These are phyloP conservation scores for Thielaviopsis ethacetica DNA, from an alignment of 2,329 filamentous ascomycete genomes.

Conservation along the genomic window DNA sequence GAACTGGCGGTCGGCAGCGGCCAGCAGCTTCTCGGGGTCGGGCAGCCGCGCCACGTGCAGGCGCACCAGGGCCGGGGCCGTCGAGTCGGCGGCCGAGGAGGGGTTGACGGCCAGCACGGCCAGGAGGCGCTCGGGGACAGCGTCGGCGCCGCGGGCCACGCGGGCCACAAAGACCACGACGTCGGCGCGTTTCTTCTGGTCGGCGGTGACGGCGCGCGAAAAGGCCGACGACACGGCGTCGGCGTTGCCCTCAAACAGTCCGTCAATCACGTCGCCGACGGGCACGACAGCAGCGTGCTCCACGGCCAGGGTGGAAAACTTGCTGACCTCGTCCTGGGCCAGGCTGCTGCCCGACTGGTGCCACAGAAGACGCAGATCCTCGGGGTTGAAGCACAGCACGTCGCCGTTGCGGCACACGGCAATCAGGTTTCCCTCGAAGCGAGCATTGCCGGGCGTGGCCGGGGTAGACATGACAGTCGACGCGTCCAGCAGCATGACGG, in stretches of 20 bases:
- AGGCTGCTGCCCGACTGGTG: slow-evolving; percentile 26
- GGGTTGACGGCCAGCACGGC: slow-evolving; percentile 19
- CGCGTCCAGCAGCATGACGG: slow-evolving; percentile 15
- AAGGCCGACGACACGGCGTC: slow-evolving; percentile 20
- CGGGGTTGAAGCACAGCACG: slow-evolving; percentile 42
- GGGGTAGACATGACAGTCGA: slow-evolving; percentile 7
- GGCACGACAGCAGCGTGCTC: slow-evolving; percentile 32
- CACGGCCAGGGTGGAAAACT: slow-evolving; percentile 24
- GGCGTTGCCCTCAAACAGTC: slow-evolving; percentile 37
- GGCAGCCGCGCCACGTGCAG: slow-evolving; percentile 25
- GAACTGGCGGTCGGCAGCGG: slow-evolving; percentile 20
- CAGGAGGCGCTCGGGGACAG: slow-evolving; percentile 17
- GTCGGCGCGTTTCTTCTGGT: slow-evolving; percentile 25
- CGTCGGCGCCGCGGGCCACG: slow-evolving; percentile 14
- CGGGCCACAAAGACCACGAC: slow-evolving; percentile 29
- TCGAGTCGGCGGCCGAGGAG: slow-evolving; percentile 12
- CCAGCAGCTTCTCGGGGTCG: slow-evolving; percentile 13
- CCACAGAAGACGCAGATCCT: slow-evolving; percentile 33
- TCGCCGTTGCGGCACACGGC: slow-evolving; percentile 44
- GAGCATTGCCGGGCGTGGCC: background rate
- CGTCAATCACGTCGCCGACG: slow-evolving; percentile 32
- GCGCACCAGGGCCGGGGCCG: slow-evolving; percentile 18
- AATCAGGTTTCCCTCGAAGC: slow-evolving; percentile 24
- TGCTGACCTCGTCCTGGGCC: slow-evolving; percentile 22
- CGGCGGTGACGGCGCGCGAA: slow-evolving; percentile 2